phyloP scores from a whole-genome alignment of 208 protist genomes.

The Naegleria lovaniensis region DNA sequence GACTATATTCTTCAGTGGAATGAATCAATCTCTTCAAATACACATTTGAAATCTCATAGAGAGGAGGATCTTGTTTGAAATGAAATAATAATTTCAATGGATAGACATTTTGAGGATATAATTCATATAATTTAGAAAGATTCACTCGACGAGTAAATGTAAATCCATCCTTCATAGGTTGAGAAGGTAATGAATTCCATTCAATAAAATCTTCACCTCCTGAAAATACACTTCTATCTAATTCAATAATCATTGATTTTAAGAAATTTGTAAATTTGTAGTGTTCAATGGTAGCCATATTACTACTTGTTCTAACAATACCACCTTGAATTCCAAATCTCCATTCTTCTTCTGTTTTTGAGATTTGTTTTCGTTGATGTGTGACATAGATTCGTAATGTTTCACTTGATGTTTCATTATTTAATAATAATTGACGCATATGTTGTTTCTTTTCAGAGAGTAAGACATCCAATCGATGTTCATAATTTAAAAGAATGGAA shows the following conservation, averaged over 20 bases:
- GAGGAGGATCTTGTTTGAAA: neutral
- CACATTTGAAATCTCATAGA: neutral
- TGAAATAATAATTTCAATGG: neutral
- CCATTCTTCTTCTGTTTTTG: neutral
- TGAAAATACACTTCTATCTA: neutral
- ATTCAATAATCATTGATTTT: neutral
- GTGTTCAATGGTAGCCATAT: neutral
- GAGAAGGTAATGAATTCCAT: neutral
- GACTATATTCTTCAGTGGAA: neutral
- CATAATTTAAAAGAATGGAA: neutral
- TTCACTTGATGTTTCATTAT: neutral
- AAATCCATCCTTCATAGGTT: neutral
- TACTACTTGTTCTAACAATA: neutral
- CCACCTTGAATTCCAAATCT: neutral
- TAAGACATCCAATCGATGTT: neutral
- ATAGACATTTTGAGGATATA: neutral
- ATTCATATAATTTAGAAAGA: neutral
- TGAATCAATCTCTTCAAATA: neutral
- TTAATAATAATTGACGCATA: neutral
- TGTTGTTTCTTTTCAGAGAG: neutral
- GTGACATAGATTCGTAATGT: neutral
- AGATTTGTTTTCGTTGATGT: neutral
- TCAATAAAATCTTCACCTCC: neutral
- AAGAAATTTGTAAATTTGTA: neutral
- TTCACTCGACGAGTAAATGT: neutral